Evolutionary conservation across 1,139 yeast genomes (phyloP).

Genomic region (Debaryomycetaceae sp.): DNA sequence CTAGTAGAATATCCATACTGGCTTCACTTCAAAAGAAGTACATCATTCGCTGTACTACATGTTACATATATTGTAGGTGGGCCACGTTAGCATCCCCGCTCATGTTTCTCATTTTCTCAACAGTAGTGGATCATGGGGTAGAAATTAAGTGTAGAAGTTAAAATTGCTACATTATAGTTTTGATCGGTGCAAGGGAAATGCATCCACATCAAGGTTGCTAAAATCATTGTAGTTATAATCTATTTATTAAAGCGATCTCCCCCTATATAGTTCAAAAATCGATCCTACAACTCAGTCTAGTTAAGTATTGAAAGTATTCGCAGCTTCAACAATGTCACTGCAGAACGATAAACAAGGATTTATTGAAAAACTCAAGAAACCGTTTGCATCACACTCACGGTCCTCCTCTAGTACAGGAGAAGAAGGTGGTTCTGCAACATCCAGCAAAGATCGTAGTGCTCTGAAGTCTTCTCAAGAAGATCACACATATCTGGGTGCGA

Average conservation of each 20-base stretch:
- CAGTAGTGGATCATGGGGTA: neutral
- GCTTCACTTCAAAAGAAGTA: too few relatives aligned
- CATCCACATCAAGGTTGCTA: neutral
- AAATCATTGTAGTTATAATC: too few relatives aligned
- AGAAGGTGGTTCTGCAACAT: neutral
- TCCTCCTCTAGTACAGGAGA: slow-evolving; percentile 11
- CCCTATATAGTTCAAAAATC: too few relatives aligned
- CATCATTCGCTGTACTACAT: too few relatives aligned
- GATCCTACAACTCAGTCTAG: too few relatives aligned
- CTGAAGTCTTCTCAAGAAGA: neutral
- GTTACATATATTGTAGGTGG: too few relatives aligned
- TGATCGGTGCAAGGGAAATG: neutral
- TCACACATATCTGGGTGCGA: neutral
- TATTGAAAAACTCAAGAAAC: slow-evolving; percentile 25
- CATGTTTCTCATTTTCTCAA: neutral
- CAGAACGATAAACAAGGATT: slow-evolving; percentile 21
- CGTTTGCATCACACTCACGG: slow-evolving; percentile 24
- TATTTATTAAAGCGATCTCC: too few relatives aligned
- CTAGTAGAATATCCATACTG: too few relatives aligned
- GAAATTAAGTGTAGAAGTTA: neutral
- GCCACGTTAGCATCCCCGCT: too few relatives aligned
- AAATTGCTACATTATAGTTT: neutral
- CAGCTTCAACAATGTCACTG: slow-evolving; percentile 10
- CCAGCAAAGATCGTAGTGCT: neutral
- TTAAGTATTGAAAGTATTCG: too few relatives aligned